Base-by-base conservation (phyloP, 768 basidiomycete species). In the Porphyrellus cyaneotinctus region DNA sequence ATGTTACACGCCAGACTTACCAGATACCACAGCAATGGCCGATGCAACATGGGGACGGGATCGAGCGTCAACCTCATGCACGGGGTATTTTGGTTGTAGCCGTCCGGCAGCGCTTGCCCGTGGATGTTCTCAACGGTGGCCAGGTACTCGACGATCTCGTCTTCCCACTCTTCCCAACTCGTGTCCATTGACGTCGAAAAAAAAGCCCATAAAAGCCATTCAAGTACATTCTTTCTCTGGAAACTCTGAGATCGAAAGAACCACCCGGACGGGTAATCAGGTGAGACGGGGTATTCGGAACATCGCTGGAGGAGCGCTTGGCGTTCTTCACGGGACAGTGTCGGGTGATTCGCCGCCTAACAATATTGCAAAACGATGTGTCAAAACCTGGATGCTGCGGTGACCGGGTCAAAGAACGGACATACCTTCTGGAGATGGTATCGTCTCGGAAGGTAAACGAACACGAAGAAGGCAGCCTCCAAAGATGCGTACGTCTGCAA, bases 181-280 rank as follows among this genome's bases (percentile, higher is more conserved):
- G 69, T 60, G 6, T 69, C 61, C 26, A 66, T 61, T 6, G 74
- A 67, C 4, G 72, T 65, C 2, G 76, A 76, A 61, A 84, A 86
- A 22, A 86, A 54, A 0, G 82, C 79, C 83, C 83, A 87, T 7
- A 82, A 70, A n/a, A 86, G 63, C 84, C 84, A 87, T 42, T 84
- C 81, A 6, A 71, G 43, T 36, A 78, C 65, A 53, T 86, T 83
- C 17, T 77, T 73, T 18, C 74, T 74, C 45, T 69, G 73, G 47
- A 80, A 60, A 10, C 43, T 58, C 11, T 0, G 49, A 2, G 67
- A 43, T 6, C 68, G 70, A 8, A 74, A 63, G 64, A 86, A 85
- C 83, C 84, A 87, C 24, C 78, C 79, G 3, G 72, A 71, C 1
- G 74, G 70, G 36, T 72, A 69, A 26, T 72, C 64, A 5, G 54